Evolutionary conservation across 139 green algal species (phyloP).

Genomic region (Parachlorella kessleri): DNA sequence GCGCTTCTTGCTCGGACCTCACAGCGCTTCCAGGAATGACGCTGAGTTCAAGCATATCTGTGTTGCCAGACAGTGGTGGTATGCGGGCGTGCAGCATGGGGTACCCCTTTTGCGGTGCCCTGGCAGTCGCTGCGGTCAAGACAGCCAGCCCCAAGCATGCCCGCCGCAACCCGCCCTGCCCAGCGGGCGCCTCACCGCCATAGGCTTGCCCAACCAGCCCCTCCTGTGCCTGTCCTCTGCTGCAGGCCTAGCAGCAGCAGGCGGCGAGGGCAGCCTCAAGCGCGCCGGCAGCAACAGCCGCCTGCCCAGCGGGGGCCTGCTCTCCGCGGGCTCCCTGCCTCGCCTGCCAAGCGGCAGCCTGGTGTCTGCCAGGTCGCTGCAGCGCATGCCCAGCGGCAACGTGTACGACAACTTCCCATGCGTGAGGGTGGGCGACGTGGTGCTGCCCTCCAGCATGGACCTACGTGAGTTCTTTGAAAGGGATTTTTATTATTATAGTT

Average conservation of each 20-base stretch:
- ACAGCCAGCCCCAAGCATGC: too few relatives aligned
- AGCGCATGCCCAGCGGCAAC: constrained; percentile 31
- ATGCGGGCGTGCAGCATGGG: background rate
- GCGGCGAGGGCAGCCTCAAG: constrained; percentile 7
- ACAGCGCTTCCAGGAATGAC: too few relatives aligned
- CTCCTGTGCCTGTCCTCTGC: too few relatives aligned
- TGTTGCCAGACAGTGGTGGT: too few relatives aligned
- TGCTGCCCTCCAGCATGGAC: constrained; percentile 62
- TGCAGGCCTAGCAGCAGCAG: too few relatives aligned
- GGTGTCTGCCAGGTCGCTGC: too few relatives aligned
- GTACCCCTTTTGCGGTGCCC: background rate
- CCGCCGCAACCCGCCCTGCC: background rate
- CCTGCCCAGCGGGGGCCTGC: constrained; percentile 14
- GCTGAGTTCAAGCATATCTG: too few relatives aligned
- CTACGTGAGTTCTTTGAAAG: constrained; percentile 36
- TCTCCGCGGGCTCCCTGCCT: constrained; percentile 4
- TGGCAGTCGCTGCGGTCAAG: too few relatives aligned
- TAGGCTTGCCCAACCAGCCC: constrained; percentile 1
- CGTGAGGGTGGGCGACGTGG: constrained; percentile 44
- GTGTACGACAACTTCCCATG: constrained; percentile 38
- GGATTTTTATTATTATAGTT: too few relatives aligned
- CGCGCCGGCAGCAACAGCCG: constrained; percentile 7
- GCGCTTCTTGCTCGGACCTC: too few relatives aligned
- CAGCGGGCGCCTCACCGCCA: background rate
- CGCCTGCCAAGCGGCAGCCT: background rate